phyloP scores from a whole-genome alignment of 1,284 basidiomycete species.

The Phlebopus sp. region DNA sequence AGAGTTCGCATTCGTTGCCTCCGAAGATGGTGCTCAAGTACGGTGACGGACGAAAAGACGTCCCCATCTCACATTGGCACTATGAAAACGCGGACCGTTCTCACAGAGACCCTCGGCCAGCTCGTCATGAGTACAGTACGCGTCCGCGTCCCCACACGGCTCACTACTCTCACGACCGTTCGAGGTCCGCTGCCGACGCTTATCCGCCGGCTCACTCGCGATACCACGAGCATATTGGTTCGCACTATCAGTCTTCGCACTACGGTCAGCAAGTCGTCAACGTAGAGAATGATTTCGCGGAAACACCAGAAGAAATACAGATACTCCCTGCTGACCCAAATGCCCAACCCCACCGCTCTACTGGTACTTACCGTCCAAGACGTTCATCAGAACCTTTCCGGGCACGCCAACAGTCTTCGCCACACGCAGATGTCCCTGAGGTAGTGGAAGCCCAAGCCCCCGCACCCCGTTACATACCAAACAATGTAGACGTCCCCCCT shows the following conservation, averaged over 20 bases:
- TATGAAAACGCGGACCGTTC: slow-evolving; percentile 20
- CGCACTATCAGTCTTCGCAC: slow-evolving; percentile 14
- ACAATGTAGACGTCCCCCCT: slow-evolving; percentile 19
- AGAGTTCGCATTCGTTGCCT: slow-evolving; percentile 62
- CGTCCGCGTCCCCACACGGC: slow-evolving; percentile 17
- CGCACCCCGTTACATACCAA: slow-evolving; percentile 19
- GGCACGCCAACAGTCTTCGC: slow-evolving; percentile 19
- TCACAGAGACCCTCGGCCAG: slow-evolving; percentile 20
- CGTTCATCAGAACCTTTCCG: slow-evolving; percentile 40
- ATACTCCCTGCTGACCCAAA: slow-evolving; percentile 47
- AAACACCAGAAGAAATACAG: slow-evolving; percentile 52
- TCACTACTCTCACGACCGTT: slow-evolving; percentile 26
- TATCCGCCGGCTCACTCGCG: slow-evolving; percentile 14
- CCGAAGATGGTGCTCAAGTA: slow-evolving; percentile 70
- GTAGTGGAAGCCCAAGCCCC: slow-evolving; percentile 24
- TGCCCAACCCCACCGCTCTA: slow-evolving; percentile 27
- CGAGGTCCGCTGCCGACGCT: slow-evolving; percentile 37
- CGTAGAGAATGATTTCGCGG: slow-evolving; percentile 18
- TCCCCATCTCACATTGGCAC: slow-evolving; percentile 50
- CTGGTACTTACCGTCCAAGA: slow-evolving; percentile 31
- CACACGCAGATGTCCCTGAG: slow-evolving; percentile 25
- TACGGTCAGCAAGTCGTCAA: slow-evolving; percentile 19
- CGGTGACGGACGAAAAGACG: slow-evolving; percentile 57
- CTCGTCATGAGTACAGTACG: slow-evolving; percentile 9
- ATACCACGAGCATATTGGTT: slow-evolving; percentile 19